Base-by-base conservation (phyloP, 306 rosid genomes). In the Cicer judaicum region DNA sequence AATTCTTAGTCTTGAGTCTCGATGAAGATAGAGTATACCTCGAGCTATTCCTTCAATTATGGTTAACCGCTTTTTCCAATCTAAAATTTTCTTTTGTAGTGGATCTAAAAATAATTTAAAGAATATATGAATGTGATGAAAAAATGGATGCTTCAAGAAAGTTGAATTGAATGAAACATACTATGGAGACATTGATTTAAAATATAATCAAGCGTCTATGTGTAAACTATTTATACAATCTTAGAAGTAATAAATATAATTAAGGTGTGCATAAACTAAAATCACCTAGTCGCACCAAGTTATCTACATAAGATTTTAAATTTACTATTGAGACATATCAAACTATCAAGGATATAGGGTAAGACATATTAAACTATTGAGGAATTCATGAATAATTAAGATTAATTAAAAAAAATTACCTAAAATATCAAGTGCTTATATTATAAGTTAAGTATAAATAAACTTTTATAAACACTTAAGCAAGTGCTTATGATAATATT, bases 21-120 rank as follows among this genome's bases (percentile, higher is more conserved):
- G 71, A 3, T 76, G 81, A 40, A 81, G 85, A 56, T 76, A 81
- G 14, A 81, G 71, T 39, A 81, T 55, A 57, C 78, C 85, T n/a
- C 71, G 64, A 46, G 81, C 85, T 21, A 76, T 76, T 40, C 84
- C 84, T 76, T 81, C 78, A 8, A 81, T 76, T n/a, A 71, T 71
- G 7, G 47, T 71, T 12, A 49, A 71, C 3, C 78, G 75, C 34
- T 76, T 76, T 55, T 16, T 76, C 81, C 78, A 76, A 48, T 81
- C 65, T 64, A 81, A 3, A 7, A 12, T 9, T 55, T 71, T 81
- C 16, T 49, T 56, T 48, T 56, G 71, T 0, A 39, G 65, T 21
- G 81, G 78, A 81, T 81, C 85, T 81, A 53, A 29, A 12, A 34
- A 50, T 0, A 39, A 5, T 6, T 5, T 19, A 21, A 66, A 44